These are phyloP conservation scores for Nemania diffusa DNA, from an alignment of 2,329 filamentous ascomycete species.

Conservation along the genomic window DNA sequence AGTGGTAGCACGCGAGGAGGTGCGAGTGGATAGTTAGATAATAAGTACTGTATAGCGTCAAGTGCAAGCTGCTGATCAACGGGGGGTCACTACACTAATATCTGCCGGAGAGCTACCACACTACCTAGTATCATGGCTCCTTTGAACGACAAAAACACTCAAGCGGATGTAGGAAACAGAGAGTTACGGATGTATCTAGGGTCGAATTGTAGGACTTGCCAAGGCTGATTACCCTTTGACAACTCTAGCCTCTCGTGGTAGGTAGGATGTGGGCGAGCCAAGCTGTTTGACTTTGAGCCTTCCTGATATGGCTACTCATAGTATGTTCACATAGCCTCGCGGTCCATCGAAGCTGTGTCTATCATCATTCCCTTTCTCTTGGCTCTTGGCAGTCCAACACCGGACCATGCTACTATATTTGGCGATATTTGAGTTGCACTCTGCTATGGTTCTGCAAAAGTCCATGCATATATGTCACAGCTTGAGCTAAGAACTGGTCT, in stretches of 20 bases:
- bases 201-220: constrained; percentile 21
- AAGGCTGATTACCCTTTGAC: constrained; percentile 14
- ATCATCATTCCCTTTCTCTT: constrained; percentile 32
- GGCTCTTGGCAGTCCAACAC: constrained; percentile 10
- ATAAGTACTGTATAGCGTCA: not conserved
- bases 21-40: not conserved
- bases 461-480: not conserved
- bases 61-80: constrained; percentile 1
- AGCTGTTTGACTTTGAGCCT: constrained; percentile 8
- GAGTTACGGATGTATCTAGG: constrained; percentile 8
- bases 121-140: not conserved
- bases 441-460: constrained; percentile 8
- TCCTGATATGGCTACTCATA: constrained; percentile 23
- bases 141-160: not conserved
- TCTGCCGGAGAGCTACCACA: not conserved
- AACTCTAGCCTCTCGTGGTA: not conserved
- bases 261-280: not conserved
- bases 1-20: not conserved
- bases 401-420: constrained; percentile 26
- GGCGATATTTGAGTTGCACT: constrained; percentile 19
- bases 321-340: constrained; percentile 20
- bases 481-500: not conserved
- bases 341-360: constrained; percentile 8
- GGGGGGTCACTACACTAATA: constrained; percentile 10
- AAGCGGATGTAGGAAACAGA: not conserved